Percentiles rank a stretch among this genome's conserved stretches.
phyloP scores from a whole-genome alignment of 306 rosid species.

The Amphicarpaea edgeworthii region DNA sequence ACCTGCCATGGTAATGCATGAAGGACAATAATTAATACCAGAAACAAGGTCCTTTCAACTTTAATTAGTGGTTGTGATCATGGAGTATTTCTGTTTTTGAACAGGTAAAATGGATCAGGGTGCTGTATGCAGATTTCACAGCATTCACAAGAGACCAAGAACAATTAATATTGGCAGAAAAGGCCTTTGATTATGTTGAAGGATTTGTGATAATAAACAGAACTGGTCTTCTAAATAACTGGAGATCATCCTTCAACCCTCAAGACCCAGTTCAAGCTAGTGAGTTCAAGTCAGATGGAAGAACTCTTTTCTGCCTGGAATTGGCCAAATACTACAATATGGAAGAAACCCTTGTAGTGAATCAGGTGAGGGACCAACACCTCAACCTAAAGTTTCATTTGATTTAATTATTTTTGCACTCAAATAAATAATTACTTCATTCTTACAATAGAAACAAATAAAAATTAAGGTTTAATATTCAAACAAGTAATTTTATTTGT shows the following conservation, averaged over 20 bases:
- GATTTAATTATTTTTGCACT: background rate
- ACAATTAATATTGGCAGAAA: slow-evolving; percentile 62
- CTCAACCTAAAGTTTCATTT: slow-evolving; percentile 37
- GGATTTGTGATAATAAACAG: slow-evolving; percentile 96
- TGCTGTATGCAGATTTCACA: slow-evolving; percentile 58
- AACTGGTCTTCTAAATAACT: slow-evolving; percentile 86
- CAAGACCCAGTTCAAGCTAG: slow-evolving; percentile 90
- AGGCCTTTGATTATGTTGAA: slow-evolving; percentile 82
- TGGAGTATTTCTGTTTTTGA: slow-evolving; percentile 30
- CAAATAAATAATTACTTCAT: slow-evolving; percentile 15
- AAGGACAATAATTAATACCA: background rate
- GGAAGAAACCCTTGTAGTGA: slow-evolving; percentile 47
- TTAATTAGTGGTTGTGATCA: background rate
- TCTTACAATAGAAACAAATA: too few species aligned
- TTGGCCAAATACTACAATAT: slow-evolving; percentile 80
- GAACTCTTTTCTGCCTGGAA: slow-evolving; percentile 87
- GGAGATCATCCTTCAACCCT: slow-evolving; percentile 92
- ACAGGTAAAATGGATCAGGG: slow-evolving; percentile 68
- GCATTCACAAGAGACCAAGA: slow-evolving; percentile 89
- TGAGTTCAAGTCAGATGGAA: slow-evolving; percentile 90
- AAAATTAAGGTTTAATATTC: too few species aligned
- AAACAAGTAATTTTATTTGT: too few species aligned
- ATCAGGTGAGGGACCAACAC: slow-evolving; percentile 63
- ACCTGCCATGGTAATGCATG: slow-evolving; percentile 67
- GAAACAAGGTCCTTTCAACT: slow-evolving; percentile 37